Evolutionary conservation across 495 filamentous ascomycete species (phyloP), one percentile per base, ranked within the genome.

Genomic region (Neurospora sublineolata): DNA sequence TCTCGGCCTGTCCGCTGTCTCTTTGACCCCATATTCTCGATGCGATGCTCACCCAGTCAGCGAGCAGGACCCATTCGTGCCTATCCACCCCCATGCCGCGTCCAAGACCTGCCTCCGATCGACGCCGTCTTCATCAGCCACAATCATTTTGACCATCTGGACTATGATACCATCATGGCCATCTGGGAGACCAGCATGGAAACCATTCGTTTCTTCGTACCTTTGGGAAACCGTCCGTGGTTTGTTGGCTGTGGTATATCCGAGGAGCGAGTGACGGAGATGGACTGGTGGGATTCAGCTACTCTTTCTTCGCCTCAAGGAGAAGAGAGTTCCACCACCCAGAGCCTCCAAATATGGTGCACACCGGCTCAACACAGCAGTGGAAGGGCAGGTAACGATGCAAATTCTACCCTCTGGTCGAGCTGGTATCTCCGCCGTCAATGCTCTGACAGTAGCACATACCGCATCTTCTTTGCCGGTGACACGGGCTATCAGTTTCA

Each of bases 91-190:
- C 87, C 87, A 1, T 87, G 86, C 72, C 70, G 74, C 14, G 69
- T 84, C 6, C 75, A 80, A 9, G 84, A 84, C 67, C 72, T 87
- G 9, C 86, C 86, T 6, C 79, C 82, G 18, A 77, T 86, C 30
- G 85, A 87, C 68, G 75, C 80, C 14, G 80, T 87, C n/a, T 74
- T 80, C 39, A 83, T 87, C 30, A 82, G 79, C 40, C 86, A 87
- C 73, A 84, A 86, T 73, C 86, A 87, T 73, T 86, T 84, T 72
- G 85, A 87, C 70, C 85, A 87, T 71, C 75, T 87, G 71, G 86
- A 87, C 72, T 70, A 72, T 40, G 76, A 79, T 36, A 82, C 81
- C 0, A 73, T 87, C 30, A 76, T 70, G 70, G 75, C 79, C 30
- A 58, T 87, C 20, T 82, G 81, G 77, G 71, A 76, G 64, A 38